A percentile compares a stretch with the other conserved stretches of the same genome.
phyloP scores from a whole-genome alignment of 352 stramenopile genomes.

The Globisporangium cystogenes region DNA sequence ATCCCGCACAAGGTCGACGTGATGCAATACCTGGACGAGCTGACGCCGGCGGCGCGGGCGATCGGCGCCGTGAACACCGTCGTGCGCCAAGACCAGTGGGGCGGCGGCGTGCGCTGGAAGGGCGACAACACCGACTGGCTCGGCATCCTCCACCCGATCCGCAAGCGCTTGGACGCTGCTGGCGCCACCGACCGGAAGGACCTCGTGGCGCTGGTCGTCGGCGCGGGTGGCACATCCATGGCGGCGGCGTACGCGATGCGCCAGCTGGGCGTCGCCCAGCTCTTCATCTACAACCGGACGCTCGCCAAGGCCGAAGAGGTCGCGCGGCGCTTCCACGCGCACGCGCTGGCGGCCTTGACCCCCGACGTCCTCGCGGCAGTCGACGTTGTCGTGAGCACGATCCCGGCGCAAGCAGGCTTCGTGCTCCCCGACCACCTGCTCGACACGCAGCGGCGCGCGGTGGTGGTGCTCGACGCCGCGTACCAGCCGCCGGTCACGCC shows the following conservation, averaged over 20 bases:
- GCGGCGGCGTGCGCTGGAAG: conserved; percentile 39
- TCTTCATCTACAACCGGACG: conserved; percentile 97
- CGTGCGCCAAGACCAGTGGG: conserved; percentile 56
- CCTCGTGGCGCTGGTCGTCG: conserved; percentile 78
- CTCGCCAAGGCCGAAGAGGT: conserved; percentile 89
- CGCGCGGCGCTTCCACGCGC: conserved; percentile 83
- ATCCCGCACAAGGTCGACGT: conserved; percentile 97
- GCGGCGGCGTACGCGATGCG: conserved; percentile 93
- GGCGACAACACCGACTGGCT: conserved; percentile 99
- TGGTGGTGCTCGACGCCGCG: conserved; percentile 95
- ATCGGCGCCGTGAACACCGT: conserved; percentile 99
- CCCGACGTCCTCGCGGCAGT: conserved; percentile 45
- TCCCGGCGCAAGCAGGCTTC: conserved; percentile 89
- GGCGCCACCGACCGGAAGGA: conserved; percentile 3
- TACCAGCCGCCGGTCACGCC: conserved; percentile 97
- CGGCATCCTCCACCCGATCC: conserved; percentile 93
- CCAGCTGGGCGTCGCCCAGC: conserved; percentile 67
- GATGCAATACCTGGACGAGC: conserved; percentile 90
- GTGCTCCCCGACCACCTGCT: conserved; percentile 70
- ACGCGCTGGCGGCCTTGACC: conserved; percentile 50
- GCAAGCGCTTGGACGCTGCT: conserved; percentile 33
- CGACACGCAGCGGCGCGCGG: conserved; percentile 8
- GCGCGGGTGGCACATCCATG: conserved; percentile 92
- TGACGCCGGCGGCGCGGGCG: conserved; percentile 89
- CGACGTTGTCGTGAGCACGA: conserved; percentile 93